Evolutionary conservation across 768 basidiomycete genomes (phyloP).

Genomic region (Termitomyces sp.): DNA sequence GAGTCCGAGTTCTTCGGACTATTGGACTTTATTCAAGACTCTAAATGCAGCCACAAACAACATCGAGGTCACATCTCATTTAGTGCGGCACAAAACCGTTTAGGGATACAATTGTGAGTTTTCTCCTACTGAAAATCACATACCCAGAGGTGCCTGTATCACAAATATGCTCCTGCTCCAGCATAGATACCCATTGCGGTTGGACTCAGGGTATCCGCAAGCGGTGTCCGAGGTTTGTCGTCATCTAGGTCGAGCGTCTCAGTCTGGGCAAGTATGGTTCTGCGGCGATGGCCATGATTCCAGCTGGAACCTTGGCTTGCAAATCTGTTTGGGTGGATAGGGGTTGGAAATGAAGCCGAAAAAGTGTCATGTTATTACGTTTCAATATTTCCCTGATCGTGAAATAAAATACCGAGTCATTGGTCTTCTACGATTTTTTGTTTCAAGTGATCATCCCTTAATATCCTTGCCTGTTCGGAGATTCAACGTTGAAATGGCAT

Average conservation of each 20-base stretch:
- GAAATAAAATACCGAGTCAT: conserved; percentile 68
- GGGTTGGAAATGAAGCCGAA: conserved; percentile 82
- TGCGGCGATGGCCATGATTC: conserved; percentile 62
- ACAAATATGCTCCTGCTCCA: conserved; percentile 19
- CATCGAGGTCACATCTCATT: neutral
- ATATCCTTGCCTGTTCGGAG: too few species aligned
- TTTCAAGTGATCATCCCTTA: conserved; percentile 51
- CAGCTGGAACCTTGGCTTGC: conserved; percentile 77
- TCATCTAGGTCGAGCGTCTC: conserved; percentile 33
- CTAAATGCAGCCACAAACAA: neutral
- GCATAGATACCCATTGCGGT: conserved; percentile 11
- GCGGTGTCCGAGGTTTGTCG: neutral
- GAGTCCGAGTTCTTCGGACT: neutral
- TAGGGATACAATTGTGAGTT: neutral
- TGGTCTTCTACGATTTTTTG: conserved; percentile 60
- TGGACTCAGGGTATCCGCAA: neutral
- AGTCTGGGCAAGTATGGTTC: conserved; percentile 54
- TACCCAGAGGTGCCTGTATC: neutral
- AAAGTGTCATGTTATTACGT: neutral
- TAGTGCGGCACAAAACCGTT: neutral
- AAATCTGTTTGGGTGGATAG: conserved; percentile 70
- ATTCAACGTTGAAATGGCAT: too few species aligned
- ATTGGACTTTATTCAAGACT: neutral
- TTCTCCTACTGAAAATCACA: neutral
- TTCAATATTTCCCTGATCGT: neutral